Percentiles rank a stretch among this genome's conserved stretches.
These are phyloP conservation scores for Calonectria pseudoturangicola DNA, from an alignment of 2,329 filamentous ascomycete genomes.

Conservation along the genomic window DNA sequence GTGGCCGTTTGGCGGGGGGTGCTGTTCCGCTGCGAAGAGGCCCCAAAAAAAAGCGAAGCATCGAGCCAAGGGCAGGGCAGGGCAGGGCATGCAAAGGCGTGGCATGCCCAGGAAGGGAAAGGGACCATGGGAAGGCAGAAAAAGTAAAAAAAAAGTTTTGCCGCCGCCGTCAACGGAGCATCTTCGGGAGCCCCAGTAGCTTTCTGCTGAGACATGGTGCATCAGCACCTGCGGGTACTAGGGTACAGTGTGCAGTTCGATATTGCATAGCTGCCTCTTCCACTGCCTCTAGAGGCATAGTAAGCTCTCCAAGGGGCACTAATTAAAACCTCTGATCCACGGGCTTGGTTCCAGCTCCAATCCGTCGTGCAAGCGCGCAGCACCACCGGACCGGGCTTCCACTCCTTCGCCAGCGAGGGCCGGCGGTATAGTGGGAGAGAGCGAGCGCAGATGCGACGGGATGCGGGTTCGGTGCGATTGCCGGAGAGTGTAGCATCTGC, in stretches of 20 bases:
- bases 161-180: constrained; percentile 54
- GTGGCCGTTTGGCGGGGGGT: constrained; percentile 53
- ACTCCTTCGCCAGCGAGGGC: constrained; percentile 26
- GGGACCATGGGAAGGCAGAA: constrained; percentile 36
- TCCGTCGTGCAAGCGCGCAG: constrained; percentile 32
- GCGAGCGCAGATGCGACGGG: constrained; percentile 9
- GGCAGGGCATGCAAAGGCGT: constrained; percentile 41
- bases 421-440: constrained; percentile 23
- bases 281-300: constrained; percentile 33
- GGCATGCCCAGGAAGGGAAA: constrained; percentile 42
- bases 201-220: constrained; percentile 31
- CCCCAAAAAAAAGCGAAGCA: constrained; percentile 43
- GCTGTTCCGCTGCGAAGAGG: constrained; percentile 28
- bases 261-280: constrained; percentile 6
- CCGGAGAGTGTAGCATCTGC: constrained; percentile 34
- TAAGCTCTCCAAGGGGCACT: constrained; percentile 26
- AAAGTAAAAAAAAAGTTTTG: constrained; percentile 44
- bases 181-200: constrained; percentile 48
- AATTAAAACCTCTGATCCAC: constrained; percentile 30
- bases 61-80: constrained; percentile 44
- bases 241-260: constrained; percentile 27
- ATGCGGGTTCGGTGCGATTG: constrained; percentile 37
- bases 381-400: constrained; percentile 40
- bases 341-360: constrained; percentile 37
- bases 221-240: constrained; percentile 23